Evolutionary conservation across 805 yeast species (phyloP), one percentile per base, ranked within the genome.

Genomic region (Candida nemodendra): DNA sequence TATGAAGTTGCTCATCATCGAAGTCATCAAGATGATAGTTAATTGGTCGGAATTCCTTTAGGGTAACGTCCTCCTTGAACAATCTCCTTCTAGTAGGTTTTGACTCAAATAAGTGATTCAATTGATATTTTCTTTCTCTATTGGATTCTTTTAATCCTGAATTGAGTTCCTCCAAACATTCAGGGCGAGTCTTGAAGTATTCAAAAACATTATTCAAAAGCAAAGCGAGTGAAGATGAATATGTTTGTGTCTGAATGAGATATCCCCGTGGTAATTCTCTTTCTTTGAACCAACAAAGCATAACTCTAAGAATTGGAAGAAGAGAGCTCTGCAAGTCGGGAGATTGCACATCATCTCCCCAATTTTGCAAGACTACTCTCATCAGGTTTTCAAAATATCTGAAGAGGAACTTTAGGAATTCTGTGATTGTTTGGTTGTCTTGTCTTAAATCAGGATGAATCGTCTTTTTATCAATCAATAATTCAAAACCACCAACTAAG

Each of bases 61-160:
- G 63, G 16, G 68, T 59, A 11, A 81, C 77, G 61, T 84, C 93
- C 51, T 84, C 91, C 30, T 66, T 60, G 53, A 81, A 83, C 37
- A 72, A 74, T 39, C 78, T 73, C 2, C 56, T 50, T 56, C 91
- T 68, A 6, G 54, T 45, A 12, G 84, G 83, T 34, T 67, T 39
- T 30, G 38, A 5, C 32, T 38, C 30, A 34, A 50, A 38, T 6
- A 51, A 43, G 15, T n/a, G 9, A 21, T 9, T 43, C 42, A 14
- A 29, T 12, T 19, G 38, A 29, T 23, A 32, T 23, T 32, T 29
- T 28, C 12, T 25, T 22, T 14, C 21, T 18, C 12, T 15, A 21
- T 28, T 17, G 34, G 28, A 13, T 33, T 27, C 6, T 27, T 41
- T n/a, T 25, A 29, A 27, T 27, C 30, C 30, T 34, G 34, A 11